phyloP scores from a whole-genome alignment of 371 early-diverging fungal genomes.

The Mucor plumbeus region DNA sequence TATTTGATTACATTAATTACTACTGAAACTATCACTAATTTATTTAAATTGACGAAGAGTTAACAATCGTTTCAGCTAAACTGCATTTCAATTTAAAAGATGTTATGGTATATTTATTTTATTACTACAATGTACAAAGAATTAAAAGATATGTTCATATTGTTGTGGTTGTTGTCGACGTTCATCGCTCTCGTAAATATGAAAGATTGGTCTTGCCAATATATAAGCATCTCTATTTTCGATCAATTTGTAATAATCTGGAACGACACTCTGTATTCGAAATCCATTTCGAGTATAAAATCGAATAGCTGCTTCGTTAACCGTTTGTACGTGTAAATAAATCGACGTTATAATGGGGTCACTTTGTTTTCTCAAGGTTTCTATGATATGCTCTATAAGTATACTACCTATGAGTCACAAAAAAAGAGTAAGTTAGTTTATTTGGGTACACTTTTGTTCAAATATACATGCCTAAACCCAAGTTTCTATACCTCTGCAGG shows the following conservation, averaged over 20 bases:
- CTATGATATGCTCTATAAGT: slow-evolving; percentile 25
- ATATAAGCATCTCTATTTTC: slow-evolving; percentile 36
- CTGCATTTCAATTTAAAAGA: too few relatives aligned
- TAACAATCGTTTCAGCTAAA: too few relatives aligned
- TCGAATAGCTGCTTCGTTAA: slow-evolving; percentile 27
- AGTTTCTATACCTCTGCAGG: slow-evolving; percentile 18
- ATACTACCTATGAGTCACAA: slow-evolving; percentile 12
- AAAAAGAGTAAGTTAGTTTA: too few relatives aligned
- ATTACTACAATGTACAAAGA: background rate
- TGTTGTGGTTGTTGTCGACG: background rate
- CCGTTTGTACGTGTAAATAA: slow-evolving; percentile 35
- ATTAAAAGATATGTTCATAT: background rate
- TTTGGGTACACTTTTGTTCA: too few relatives aligned
- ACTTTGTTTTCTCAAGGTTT: slow-evolving; percentile 11
- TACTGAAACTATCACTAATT: too few relatives aligned
- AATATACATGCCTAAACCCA: slow-evolving; percentile 30
- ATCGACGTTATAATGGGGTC: slow-evolving; percentile 25
- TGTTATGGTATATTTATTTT: background rate
- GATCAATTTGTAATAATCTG: slow-evolving; percentile 28
- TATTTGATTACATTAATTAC: too few relatives aligned
- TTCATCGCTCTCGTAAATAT: background rate
- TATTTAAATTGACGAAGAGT: too few relatives aligned
- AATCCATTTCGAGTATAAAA: slow-evolving; percentile 34
- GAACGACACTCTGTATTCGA: slow-evolving; percentile 23
- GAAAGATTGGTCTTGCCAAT: slow-evolving; percentile 20